These are phyloP conservation scores for Vinca minor DNA, from an alignment of 257 asterid genomes.

Conservation along the genomic window DNA sequence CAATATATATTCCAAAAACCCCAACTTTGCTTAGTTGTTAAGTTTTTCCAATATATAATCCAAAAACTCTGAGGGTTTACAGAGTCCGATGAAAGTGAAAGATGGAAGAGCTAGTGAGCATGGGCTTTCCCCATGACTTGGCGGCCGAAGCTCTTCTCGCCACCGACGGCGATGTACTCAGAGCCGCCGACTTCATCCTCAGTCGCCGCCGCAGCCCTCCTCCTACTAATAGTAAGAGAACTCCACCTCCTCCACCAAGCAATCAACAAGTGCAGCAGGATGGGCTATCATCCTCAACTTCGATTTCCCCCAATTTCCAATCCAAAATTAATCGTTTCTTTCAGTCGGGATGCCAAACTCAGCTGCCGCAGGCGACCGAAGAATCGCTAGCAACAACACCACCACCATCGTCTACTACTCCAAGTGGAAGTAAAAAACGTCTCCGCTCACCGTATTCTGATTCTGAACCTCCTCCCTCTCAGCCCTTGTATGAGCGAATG, in stretches of 20 bases:
- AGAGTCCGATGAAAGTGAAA: background rate
- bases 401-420: background rate
- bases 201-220: conserved; percentile 20
- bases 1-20: no score
- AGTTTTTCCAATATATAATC: no score
- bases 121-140: conserved; percentile 58
- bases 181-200: conserved; percentile 79
- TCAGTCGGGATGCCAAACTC: conserved; percentile 10
- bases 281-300: conserved; percentile 15
- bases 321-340: conserved; percentile 69
- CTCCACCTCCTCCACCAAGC: background rate
- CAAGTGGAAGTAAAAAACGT: conserved; percentile 27
- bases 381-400: background rate
- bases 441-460: conserved; percentile 19
- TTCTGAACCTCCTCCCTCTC: conserved; percentile 26
- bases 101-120: conserved; percentile 44
- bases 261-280: background rate
- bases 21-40: no score
- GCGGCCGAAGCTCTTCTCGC: conserved; percentile 56
- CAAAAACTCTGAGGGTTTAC: background rate
- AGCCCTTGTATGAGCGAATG: conserved; percentile 70
- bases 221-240: conserved; percentile 3
- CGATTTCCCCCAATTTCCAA: conserved; percentile 30
- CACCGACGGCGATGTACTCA: conserved; percentile 42
- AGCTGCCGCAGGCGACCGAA: background rate